Base-by-base conservation (phyloP, 805 yeast species). In the Saccharomycopsis fermentans region DNA sequence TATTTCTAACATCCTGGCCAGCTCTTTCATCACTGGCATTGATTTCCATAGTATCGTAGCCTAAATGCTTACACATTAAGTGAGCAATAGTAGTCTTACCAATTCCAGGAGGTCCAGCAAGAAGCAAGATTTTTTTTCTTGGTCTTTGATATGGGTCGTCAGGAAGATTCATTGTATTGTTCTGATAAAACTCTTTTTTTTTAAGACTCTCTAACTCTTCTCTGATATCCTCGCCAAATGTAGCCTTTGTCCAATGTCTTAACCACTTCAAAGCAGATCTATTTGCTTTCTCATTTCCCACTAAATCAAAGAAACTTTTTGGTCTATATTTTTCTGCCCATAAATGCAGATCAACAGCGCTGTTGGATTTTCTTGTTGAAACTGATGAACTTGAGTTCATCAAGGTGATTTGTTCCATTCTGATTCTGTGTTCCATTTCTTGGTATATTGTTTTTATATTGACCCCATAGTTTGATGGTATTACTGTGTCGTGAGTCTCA, bases 61-160 rank as follows among this genome's bases (percentile, higher is more conserved):
- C 96, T 43, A 87, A 79, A 63, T 88, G 96, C 52, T 76, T 77
- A 2, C 96, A 94, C 39, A 90, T 78, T 1, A 90, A 81, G 66
- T 91, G 97, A 0, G 92, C 89, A 1, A 90, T 84, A 0, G 94
- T 81, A 0, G 98, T 91, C 68, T 92, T 92, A 9, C 99, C 99
- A 17, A 86, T 77, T 1, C 99, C 99, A 0, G 96, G 90, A 0
- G 96, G 94, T 0, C 99, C 99, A 68, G 86, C 90, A 11, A 94
- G 78, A 47, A 94, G 72, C 21, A 94, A 68, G 0, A 94, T 76
- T 63, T 81, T 85, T 56, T 78, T 77, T 16, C 69, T 72, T 0
- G 91, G 91, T 58, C 91, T 73, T 32, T 78, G 75, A 47, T 78
- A 74, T 0, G 81, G 80, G 66, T 84, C 90, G 21, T 54, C 54